Conservation (phyloP, 1,284 basidiomycete genomes). For the Ceratobasidium sp. region DNA sequence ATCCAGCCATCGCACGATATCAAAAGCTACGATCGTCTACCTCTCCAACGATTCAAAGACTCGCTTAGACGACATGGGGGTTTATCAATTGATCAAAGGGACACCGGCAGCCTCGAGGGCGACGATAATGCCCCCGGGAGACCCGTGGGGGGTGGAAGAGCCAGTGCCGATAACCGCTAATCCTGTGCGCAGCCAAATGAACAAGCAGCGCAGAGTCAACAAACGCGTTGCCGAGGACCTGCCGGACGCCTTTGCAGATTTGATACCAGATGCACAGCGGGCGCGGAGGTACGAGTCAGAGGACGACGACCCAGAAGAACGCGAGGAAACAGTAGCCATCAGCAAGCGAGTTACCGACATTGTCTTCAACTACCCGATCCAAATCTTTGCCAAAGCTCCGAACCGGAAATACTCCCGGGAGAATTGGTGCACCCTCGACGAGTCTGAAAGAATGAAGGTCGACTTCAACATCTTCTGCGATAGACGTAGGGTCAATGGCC, state of each 20-base stretch:
- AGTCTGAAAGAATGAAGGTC: background rate
- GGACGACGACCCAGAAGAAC: background rate
- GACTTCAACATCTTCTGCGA: background rate
- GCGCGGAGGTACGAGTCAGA: background rate
- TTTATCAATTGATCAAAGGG: background rate
- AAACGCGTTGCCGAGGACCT: no score
- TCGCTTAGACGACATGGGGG: background rate
- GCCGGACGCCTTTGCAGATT: background rate
- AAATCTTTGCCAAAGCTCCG: slow-evolving; percentile 7
- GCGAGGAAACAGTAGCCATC: background rate
- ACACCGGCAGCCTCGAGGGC: background rate
- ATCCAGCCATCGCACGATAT: background rate
- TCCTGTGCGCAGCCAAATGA: background rate
- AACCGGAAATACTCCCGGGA: background rate
- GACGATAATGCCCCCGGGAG: background rate
- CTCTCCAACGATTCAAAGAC: background rate
- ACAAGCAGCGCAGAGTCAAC: background rate
- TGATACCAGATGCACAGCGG: background rate
- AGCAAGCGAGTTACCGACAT: background rate
- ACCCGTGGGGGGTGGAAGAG: background rate
- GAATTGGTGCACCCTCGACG: background rate
- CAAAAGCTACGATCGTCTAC: background rate
- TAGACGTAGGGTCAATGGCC: no score
- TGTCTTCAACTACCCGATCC: background rate
- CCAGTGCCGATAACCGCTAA: background rate